Conservation (phyloP, 129 eudicot genomes). For the Silybum marianum region DNA sequence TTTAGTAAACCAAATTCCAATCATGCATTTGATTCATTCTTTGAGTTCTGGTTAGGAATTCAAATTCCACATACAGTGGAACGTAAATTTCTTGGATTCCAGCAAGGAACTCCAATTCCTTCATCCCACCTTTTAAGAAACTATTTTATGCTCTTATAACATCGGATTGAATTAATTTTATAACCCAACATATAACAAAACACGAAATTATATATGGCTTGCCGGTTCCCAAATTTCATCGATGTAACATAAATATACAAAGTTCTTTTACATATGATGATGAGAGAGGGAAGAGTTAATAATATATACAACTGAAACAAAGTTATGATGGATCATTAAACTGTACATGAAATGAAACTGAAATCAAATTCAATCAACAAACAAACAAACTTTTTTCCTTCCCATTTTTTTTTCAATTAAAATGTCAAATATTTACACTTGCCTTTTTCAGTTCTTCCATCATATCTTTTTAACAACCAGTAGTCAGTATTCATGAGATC, state of each 20-base stretch:
- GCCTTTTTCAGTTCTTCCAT: slow-evolving; percentile 71
- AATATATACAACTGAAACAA: slow-evolving; percentile 40
- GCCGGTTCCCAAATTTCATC: slow-evolving; percentile 11
- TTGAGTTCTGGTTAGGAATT: too few species aligned
- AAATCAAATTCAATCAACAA: slow-evolving; percentile 22
- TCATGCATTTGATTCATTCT: too few species aligned
- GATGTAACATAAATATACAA: slow-evolving; percentile 30
- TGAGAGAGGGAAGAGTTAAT: slow-evolving; percentile 6
- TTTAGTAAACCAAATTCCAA: too few species aligned
- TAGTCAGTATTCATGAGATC: slow-evolving; percentile 50
- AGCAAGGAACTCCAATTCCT: too few species aligned
- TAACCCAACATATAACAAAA: background rate
- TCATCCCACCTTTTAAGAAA: too few species aligned
- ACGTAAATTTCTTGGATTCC: too few species aligned
- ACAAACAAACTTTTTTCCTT: background rate
- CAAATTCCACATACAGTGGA: too few species aligned
- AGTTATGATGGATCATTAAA: slow-evolving; percentile 29
- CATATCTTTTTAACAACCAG: slow-evolving; percentile 48
- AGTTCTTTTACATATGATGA: slow-evolving; percentile 25
- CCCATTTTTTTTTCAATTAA: slow-evolving; percentile 18
- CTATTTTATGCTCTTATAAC: too few species aligned
- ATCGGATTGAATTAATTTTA: too few species aligned
- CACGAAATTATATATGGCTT: background rate
- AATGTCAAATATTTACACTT: slow-evolving; percentile 57
- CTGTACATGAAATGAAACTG: slow-evolving; percentile 35